A percentile compares a stretch with the other conserved stretches of the same genome.
phyloP scores from a whole-genome alignment of 768 basidiomycete genomes.

The Mrakia gelida region DNA sequence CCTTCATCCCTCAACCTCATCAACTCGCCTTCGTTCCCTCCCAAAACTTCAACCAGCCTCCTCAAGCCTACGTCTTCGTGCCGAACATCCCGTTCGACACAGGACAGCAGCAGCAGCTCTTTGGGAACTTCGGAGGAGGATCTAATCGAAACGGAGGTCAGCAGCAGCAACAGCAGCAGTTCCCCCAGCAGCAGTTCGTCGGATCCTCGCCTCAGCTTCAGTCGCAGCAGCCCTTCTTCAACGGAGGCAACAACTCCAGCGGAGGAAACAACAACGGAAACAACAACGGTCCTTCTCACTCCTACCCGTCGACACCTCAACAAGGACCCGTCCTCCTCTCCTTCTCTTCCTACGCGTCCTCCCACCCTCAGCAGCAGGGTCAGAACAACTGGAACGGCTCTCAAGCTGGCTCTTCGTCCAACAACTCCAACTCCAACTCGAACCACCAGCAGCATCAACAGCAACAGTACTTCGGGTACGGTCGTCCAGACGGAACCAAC shows the following conservation, averaged over 20 bases:
- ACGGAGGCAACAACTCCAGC: background rate
- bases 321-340: background rate
- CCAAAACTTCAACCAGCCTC: constrained; percentile 14
- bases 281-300: background rate
- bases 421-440: background rate
- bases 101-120: constrained; percentile 14
- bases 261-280: background rate
- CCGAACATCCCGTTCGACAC: constrained; percentile 21
- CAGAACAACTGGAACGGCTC: constrained; percentile 1
- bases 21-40: constrained; percentile 19
- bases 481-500: constrained; percentile 13
- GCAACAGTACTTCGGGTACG: background rate
- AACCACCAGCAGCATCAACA: background rate
- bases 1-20: constrained; percentile 15
- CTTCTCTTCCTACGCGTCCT: background rate
- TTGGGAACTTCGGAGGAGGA: background rate
- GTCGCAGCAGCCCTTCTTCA: constrained; percentile 9
- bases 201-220: constrained; percentile 9
- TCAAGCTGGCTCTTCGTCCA: background rate
- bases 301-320: constrained; percentile 13
- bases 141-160: no score
- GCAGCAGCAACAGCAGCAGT: background rate
- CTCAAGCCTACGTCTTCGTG: constrained; percentile 28
- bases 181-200: constrained; percentile 5
- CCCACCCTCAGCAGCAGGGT: background rate